These are phyloP conservation scores for Cinnamomum micranthum DNA, from an alignment of 164 flowering plant genomes.

Conservation along the genomic window DNA sequence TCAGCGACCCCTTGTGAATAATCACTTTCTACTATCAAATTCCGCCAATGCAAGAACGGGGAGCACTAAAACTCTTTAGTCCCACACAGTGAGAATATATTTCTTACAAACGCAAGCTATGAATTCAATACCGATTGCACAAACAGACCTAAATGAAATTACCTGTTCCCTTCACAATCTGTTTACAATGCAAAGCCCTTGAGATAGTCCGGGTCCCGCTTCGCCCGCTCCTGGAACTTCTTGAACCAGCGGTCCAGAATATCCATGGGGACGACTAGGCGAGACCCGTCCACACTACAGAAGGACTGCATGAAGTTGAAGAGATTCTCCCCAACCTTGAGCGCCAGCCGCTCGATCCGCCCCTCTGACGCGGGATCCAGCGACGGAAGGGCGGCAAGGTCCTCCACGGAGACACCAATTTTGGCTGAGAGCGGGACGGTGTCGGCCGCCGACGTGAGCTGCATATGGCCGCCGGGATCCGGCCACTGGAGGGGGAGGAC, in stretches of 20 bases:
- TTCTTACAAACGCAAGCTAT: too few relatives aligned
- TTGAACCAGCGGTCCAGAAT: constrained; percentile 91
- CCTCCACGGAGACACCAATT: constrained; percentile 92
- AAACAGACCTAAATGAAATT: too few relatives aligned
- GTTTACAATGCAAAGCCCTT: constrained; percentile 65
- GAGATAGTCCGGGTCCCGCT: constrained; percentile 84
- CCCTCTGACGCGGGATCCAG: constrained; percentile 64
- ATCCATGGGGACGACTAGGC: constrained; percentile 86
- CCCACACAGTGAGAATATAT: too few relatives aligned
- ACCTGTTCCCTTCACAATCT: too few relatives aligned
- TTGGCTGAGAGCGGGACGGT: constrained; percentile 67
- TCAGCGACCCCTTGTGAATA: too few relatives aligned
- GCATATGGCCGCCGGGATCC: constrained; percentile 57
- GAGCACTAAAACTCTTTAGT: too few relatives aligned
- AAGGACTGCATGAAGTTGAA: constrained; percentile 99
- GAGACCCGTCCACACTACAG: constrained; percentile 83
- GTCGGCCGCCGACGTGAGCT: constrained; percentile 45
- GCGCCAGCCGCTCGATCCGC: constrained; percentile 70
- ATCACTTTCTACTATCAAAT: too few relatives aligned
- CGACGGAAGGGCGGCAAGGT: constrained; percentile 62
- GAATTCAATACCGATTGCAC: too few relatives aligned
- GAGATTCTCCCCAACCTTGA: constrained; percentile 93
- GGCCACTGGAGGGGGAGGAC: constrained; percentile 88
- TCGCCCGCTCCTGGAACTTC: constrained; percentile 93
- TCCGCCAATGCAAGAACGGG: too few relatives aligned